phyloP scores from a whole-genome alignment of 257 asterid species.

The Coffea eugenioides region DNA sequence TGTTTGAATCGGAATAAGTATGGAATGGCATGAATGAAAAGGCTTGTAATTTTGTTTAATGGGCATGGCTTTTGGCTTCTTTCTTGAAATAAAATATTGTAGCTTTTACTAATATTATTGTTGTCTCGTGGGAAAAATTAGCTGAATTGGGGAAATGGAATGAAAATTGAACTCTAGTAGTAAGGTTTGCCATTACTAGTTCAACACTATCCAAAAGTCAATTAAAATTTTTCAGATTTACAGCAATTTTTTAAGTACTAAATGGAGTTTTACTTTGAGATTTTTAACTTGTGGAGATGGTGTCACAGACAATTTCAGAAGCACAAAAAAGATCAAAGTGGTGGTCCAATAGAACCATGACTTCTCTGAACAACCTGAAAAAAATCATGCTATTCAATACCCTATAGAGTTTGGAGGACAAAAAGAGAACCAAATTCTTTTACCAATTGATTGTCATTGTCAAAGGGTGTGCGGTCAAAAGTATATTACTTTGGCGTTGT shows the following conservation, averaged over 20 bases:
- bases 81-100: no score
- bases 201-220: no score
- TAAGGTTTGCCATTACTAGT: no score
- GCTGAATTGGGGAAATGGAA: no score
- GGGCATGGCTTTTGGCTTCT: background rate
- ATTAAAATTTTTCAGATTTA: no score
- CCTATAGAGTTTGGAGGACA: background rate
- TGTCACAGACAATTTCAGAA: no score
- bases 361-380: conserved; percentile 1
- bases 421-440: conserved; percentile 17
- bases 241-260: no score
- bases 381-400: background rate
- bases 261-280: background rate
- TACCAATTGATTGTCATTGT: conserved; percentile 15
- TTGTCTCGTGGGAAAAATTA: no score
- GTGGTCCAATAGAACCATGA: conserved; percentile 1
- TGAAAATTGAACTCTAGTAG: no score
- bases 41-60: background rate
- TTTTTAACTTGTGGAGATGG: no score
- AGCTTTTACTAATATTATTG: no score
- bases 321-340: background rate
- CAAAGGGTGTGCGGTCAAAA: background rate
- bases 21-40: background rate
- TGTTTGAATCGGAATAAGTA: background rate
- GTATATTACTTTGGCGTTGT: background rate